Percentiles rank a stretch among this genome's conserved stretches.
Evolutionary conservation across 2,329 filamentous ascomycete genomes (phyloP).

Genomic region (Penicillium griseofulvum): DNA sequence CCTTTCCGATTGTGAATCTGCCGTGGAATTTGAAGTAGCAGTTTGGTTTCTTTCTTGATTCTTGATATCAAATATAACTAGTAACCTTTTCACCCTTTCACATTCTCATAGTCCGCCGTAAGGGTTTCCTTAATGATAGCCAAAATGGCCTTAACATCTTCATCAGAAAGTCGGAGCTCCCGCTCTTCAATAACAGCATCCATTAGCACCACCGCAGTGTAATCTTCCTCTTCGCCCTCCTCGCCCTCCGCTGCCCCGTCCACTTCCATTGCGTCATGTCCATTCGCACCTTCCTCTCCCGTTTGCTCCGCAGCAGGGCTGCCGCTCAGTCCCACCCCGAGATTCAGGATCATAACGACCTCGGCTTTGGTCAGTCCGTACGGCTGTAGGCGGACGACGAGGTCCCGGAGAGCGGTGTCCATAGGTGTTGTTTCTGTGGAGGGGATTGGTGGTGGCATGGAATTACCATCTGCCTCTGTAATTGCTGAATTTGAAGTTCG

Average conservation of each 20-base stretch:
- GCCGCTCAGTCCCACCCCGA: conserved; percentile 39
- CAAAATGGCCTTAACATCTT: conserved; percentile 38
- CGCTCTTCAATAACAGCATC: conserved; percentile 45
- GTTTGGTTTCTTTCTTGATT: not conserved
- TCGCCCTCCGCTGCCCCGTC: conserved; percentile 18
- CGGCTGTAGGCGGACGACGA: conserved; percentile 38
- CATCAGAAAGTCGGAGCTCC: conserved; percentile 40
- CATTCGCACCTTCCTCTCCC: conserved; percentile 11
- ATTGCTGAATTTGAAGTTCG: conserved; percentile 11
- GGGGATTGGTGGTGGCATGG: conserved; percentile 9
- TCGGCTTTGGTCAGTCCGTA: conserved; percentile 48
- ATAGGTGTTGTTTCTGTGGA: conserved; percentile 31
- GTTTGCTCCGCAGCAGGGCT: conserved; percentile 2
- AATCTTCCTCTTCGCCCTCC: conserved; percentile 29
- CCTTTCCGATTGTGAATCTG: not conserved
- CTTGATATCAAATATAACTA: not conserved
- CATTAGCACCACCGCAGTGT: conserved; percentile 37
- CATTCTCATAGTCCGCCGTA: conserved; percentile 16
- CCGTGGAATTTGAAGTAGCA: not conserved
- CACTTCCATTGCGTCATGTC: conserved; percentile 22
- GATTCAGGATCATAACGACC: conserved; percentile 47
- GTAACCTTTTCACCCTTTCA: conserved; percentile 1
- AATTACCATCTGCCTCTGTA: conserved; percentile 4
- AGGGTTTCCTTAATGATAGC: conserved; percentile 37
- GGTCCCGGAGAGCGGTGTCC: conserved; percentile 38